phyloP scores from a whole-genome alignment of 345 rosid species.

The Citrus sinensis region DNA sequence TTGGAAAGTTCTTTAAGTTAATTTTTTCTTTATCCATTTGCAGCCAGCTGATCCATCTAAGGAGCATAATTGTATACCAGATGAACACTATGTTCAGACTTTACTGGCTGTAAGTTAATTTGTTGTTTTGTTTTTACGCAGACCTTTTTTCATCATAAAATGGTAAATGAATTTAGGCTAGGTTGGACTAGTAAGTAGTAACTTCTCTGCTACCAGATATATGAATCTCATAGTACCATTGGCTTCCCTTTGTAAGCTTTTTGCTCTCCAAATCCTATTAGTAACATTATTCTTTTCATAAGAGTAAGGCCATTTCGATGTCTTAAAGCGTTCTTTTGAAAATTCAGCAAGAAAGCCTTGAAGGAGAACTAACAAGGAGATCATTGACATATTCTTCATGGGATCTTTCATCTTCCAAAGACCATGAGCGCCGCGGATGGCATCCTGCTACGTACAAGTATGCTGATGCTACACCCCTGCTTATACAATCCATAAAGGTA shows the following conservation, averaged over 20 bases:
- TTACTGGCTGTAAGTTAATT: conserved; percentile 69
- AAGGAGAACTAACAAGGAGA: conserved; percentile 72
- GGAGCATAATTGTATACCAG: conserved; percentile 97
- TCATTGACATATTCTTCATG: conserved; percentile 77
- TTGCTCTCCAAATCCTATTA: not conserved
- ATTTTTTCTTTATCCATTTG: conserved; percentile 16
- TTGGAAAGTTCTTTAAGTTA: not conserved
- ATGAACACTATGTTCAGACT: conserved; percentile 96
- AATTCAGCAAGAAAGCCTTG: conserved; percentile 76
- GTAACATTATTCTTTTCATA: not conserved
- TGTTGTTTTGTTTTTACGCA: not conserved
- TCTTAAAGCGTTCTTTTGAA: conserved; percentile 4
- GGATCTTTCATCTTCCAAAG: conserved; percentile 80
- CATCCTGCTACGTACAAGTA: conserved; percentile 82
- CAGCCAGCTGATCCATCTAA: conserved; percentile 76
- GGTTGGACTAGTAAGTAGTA: not conserved
- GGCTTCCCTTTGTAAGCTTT: not conserved
- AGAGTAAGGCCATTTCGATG: not conserved
- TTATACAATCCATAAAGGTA: conserved; percentile 82
- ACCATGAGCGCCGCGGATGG: conserved; percentile 86
- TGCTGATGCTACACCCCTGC: conserved; percentile 71
- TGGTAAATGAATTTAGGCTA: not conserved
- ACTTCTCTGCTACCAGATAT: not conserved
- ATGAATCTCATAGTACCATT: not conserved
- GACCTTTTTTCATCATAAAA: not conserved